Conservation (phyloP, 495 filamentous ascomycete genomes). For the Penicillium psychrofluorescens region DNA sequence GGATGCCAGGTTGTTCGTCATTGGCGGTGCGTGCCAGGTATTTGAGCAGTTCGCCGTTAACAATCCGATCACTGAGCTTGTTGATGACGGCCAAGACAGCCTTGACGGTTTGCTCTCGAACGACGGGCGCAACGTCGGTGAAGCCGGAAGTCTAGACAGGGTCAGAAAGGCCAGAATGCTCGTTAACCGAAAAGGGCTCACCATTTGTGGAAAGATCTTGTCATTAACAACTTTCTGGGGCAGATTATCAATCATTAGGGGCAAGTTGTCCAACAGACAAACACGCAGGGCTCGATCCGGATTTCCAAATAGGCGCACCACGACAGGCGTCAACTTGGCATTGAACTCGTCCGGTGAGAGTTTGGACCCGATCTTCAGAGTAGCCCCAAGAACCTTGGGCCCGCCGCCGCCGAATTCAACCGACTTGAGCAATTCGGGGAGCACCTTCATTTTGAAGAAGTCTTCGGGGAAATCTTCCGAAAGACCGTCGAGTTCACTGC, state of each 20-base stretch:
- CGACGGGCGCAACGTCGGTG: constrained; percentile 80
- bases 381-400: constrained; percentile 78
- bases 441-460: constrained; percentile 93
- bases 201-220: constrained; percentile 93
- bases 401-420: constrained; percentile 97
- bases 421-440: constrained; percentile 92
- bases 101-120: constrained; percentile 93
- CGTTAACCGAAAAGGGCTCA: constrained; percentile 21
- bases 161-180: constrained; percentile 7
- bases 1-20: constrained; percentile 93
- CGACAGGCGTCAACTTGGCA: constrained; percentile 69
- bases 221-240: constrained; percentile 88
- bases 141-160: constrained; percentile 70
- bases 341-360: constrained; percentile 87
- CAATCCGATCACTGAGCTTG: constrained; percentile 84
- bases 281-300: constrained; percentile 91
- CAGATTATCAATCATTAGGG: constrained; percentile 84
- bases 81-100: constrained; percentile 75
- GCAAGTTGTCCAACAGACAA: constrained; percentile 82
- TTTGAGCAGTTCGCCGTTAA: constrained; percentile 88
- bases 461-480: constrained; percentile 94
- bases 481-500: constrained; percentile 74
- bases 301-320: constrained; percentile 81
- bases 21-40: constrained; percentile 94
- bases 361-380: constrained; percentile 84